Evolutionary conservation across 2,329 filamentous ascomycete species (phyloP).

Genomic region (Pseudocercospora vitis): DNA sequence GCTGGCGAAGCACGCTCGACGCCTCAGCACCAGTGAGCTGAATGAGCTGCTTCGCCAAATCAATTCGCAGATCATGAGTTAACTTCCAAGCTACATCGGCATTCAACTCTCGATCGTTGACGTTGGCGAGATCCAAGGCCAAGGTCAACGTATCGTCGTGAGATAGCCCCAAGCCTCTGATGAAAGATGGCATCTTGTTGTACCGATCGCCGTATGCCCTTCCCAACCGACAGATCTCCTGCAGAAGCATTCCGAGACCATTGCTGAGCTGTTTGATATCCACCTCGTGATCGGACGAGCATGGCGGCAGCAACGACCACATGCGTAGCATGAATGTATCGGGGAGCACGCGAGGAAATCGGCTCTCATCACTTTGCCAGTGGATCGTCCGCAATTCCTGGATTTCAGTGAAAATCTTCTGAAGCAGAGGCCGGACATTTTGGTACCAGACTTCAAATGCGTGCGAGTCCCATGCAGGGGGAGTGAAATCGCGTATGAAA

Average conservation of each 20-base stretch:
- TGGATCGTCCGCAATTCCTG: slow-evolving; percentile 19
- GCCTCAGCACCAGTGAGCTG: not conserved
- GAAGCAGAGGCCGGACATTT: slow-evolving; percentile 20
- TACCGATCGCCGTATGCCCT: not conserved
- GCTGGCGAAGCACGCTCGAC: not conserved
- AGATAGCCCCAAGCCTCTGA: not conserved
- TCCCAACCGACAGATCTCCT: not conserved
- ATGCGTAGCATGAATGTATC: slow-evolving; percentile 31
- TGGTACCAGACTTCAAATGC: slow-evolving; percentile 9
- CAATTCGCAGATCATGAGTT: slow-evolving; percentile 10
- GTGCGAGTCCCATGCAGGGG: slow-evolving; percentile 2
- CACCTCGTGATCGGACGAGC: not conserved
- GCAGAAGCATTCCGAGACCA: not conserved
- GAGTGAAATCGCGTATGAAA: not conserved
- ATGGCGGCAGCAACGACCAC: slow-evolving; percentile 30
- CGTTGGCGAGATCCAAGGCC: not conserved
- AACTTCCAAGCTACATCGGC: not conserved
- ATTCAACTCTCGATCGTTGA: not conserved
- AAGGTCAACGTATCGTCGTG: not conserved
- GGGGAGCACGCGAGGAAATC: slow-evolving; percentile 22
- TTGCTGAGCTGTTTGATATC: not conserved
- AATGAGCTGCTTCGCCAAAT: slow-evolving; percentile 13
- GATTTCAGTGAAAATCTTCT: slow-evolving; percentile 18
- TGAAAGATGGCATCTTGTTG: not conserved
- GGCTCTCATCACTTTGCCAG: slow-evolving; percentile 19